Base-by-base conservation (phyloP, 2,329 filamentous ascomycete species). In the Colletotrichum paranaense region DNA sequence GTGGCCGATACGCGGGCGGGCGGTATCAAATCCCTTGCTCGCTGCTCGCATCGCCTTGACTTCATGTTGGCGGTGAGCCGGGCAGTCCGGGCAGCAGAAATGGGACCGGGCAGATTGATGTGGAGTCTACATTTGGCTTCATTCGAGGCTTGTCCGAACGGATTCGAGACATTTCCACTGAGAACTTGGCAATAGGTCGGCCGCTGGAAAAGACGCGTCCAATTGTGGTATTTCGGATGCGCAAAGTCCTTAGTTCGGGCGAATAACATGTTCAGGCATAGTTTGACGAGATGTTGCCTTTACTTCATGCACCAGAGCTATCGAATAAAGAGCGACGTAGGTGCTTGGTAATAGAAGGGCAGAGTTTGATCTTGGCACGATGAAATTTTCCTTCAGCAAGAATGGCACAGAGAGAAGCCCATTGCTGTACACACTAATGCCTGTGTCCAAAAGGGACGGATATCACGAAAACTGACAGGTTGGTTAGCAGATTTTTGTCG, bases 391-490 rank as follows among this genome's bases (percentile, higher is more conserved):
- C 88, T 89, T 89, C 87, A 88, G 85, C 87, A 87, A 84, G 78
- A 82, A 79, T 85, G 86, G 87, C 86, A 88, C 82, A 79, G 81
- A 80, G 78, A 80, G 78, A 82, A 83, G 85, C 86, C 85, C 86
- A 83, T 81, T 86, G 87, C 86, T 88, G 88, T 89, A 89, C 88
- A 89, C 88, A 89, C 88, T 84, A 82, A 89, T 89, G 88, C 88
- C 88, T 81, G 74, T 70, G 69, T 69, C 53, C 30, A 12, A 11
- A 14, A 16, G 71, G 35, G 60, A 59, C 57, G 14, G 5, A 24
- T 65, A 28, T 63, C 38, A 35, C 16, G 22, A 2, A 2, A 11
- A 30, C 55, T 58, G 62, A 19, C 53, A 16, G 14, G 8, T 9
- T 52, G 30, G 30, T 70, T 56, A 52, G 62, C 30, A 19, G 42